A percentile compares a stretch with the other conserved stretches of the same genome.
phyloP scores from a whole-genome alignment of 2,329 filamentous ascomycete genomes.

The Neurospora sp. region DNA sequence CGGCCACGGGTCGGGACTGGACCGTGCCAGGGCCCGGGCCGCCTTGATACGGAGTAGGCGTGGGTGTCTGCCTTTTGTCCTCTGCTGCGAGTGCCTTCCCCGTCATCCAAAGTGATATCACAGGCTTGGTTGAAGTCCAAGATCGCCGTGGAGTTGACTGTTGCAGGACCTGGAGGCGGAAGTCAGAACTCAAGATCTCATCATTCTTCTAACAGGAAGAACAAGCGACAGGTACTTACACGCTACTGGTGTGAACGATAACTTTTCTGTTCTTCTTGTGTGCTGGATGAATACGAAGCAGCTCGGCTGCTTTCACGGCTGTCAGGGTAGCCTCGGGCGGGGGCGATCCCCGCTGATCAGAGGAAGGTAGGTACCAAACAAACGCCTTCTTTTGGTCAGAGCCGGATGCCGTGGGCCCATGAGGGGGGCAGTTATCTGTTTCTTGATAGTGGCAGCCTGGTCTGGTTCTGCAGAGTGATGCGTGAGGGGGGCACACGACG shows the following conservation, averaged over 20 bases:
- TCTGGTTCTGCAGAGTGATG: no score
- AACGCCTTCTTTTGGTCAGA: not conserved
- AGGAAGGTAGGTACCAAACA: not conserved
- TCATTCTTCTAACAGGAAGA: not conserved
- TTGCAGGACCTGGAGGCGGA: conserved; percentile 1
- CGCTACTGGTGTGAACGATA: not conserved
- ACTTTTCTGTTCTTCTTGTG: conserved; percentile 8
- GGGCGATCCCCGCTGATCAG: not conserved
- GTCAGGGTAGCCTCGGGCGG: conserved; percentile 11
- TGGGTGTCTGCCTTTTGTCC: not conserved
- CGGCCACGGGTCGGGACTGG: conserved; percentile 35
- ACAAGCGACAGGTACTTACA: not conserved
- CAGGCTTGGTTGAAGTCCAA: not conserved
- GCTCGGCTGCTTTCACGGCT: conserved; percentile 9
- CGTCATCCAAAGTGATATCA: no score
- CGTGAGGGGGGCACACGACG: not conserved
- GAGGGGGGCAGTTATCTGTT: not conserved
- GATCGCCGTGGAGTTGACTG: conserved; percentile 1
- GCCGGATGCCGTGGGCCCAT: not conserved
- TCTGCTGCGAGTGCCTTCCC: not conserved
- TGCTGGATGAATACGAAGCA: conserved; percentile 12
- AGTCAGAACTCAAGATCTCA: not conserved
- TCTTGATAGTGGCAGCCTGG: no score
- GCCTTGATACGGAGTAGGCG: conserved; percentile 6
- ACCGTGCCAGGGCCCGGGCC: conserved; percentile 1